Conservation (phyloP, 306 rosid genomes). For the Quercus glauca region DNA sequence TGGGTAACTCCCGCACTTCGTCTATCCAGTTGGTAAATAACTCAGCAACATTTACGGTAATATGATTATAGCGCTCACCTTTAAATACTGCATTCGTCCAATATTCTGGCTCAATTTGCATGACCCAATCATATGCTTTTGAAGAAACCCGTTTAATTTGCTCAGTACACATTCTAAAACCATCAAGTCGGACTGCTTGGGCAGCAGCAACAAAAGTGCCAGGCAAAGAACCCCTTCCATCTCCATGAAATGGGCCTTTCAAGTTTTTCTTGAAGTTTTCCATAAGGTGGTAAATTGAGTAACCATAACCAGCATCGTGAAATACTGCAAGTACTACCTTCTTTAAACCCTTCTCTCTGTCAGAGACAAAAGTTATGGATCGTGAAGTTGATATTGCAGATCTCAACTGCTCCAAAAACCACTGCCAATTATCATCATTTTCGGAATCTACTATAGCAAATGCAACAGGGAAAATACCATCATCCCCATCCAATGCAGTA, state of each 20-base stretch:
- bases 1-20: slow-evolving; percentile 36
- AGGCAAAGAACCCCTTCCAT: slow-evolving; percentile 46
- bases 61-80: slow-evolving; percentile 47
- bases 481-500: slow-evolving; percentile 53
- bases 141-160: slow-evolving; percentile 46
- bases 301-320: slow-evolving; percentile 39
- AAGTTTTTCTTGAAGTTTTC: slow-evolving; percentile 45
- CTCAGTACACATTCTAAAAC: slow-evolving; percentile 31
- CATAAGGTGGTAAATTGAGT: slow-evolving; percentile 49
- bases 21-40: slow-evolving; percentile 38
- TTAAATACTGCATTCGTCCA: slow-evolving; percentile 43
- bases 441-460: slow-evolving; percentile 42
- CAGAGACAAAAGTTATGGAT: slow-evolving; percentile 43
- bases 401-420: slow-evolving; percentile 53
- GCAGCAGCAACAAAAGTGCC: slow-evolving; percentile 41
- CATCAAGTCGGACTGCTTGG: slow-evolving; percentile 36
- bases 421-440: slow-evolving; percentile 46
- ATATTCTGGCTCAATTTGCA: slow-evolving; percentile 39
- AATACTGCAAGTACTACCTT: slow-evolving; percentile 31
- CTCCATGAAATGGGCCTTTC: slow-evolving; percentile 51
- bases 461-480: slow-evolving; percentile 47
- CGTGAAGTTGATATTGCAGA: slow-evolving; percentile 21
- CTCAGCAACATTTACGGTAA: slow-evolving; percentile 30
- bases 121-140: slow-evolving; percentile 44
- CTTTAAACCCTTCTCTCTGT: slow-evolving; percentile 46